Base-by-base conservation (phyloP, 306 rosid genomes). In the Prunus armeniaca region DNA sequence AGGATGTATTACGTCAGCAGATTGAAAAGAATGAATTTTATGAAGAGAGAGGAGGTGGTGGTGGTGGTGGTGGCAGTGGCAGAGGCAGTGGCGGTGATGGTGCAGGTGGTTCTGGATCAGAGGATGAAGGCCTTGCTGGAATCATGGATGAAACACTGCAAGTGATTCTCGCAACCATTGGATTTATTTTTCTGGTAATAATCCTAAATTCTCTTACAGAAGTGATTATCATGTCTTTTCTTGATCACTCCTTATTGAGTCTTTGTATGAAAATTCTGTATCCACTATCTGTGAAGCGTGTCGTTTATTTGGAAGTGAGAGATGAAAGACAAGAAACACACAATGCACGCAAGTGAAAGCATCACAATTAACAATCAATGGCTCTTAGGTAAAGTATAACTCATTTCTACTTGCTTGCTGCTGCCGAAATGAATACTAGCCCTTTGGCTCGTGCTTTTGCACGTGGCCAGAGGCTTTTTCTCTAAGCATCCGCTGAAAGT, bases 121-220 rank as follows among this genome's bases (percentile, higher is more conserved):
- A 86, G 20, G 96, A 82, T 20, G 91, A 84, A 69, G 85, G 71
- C 82, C 52, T 79, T 76, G 43, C 75, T 72, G 95, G 82, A 66
- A 78, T 86, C 78, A 34, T 89, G 32, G 88, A 90, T 56, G 98
- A 94, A 82, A 82, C 85, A 47, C 43, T 86, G 58, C 97, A 94
- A 86, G 81, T 92, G 18, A 20, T 89, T 82, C 78, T 94, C 5
- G 97, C 98, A 50, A 89, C 95, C 61, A 24, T 82, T 55, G 91
- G 91, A 82, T 84, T 94, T 61, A 49, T 94, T 77, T 78, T 87
- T 67, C 18, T 94, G 95, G 97, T 94, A 91, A 68, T 22, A 14
- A 27, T 17, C 76, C n/a, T 63, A 41, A 68, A 76, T 62, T 60
- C 72, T 51, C 38, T 0, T 32, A 32, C 38, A 5, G 7, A 32